Conservation (phyloP, 192 early-diverging fungal genomes). For the Backusella parvicylindrica region DNA sequence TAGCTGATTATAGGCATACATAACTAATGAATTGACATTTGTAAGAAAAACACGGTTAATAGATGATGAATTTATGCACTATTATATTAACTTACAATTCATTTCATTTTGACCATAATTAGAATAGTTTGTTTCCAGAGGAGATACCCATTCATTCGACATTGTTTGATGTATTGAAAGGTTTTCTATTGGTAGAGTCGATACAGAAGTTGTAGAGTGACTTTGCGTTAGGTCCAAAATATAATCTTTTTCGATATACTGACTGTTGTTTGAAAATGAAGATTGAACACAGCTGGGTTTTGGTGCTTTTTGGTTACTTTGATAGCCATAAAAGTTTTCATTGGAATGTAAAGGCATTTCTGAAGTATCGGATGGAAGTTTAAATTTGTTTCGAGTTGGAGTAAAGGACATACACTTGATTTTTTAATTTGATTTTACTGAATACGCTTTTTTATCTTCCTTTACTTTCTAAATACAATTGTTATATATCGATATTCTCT, state of each 20-base stretch:
- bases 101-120: background rate
- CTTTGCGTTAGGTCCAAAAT: background rate
- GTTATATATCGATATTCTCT: background rate
- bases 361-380: background rate
- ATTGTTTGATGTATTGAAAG: background rate
- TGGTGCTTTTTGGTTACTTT: background rate
- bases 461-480: background rate
- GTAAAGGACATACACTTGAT: background rate
- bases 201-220: background rate
- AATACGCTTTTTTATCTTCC: background rate
- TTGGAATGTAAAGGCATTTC: background rate
- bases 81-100: background rate
- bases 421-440: background rate
- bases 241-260: background rate
- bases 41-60: background rate
- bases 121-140: background rate
- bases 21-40: background rate
- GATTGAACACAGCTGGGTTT: background rate
- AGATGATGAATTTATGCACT: background rate
- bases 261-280: background rate
- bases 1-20: background rate
- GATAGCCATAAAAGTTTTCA: background rate
- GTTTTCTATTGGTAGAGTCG: constrained; percentile 1
- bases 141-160: background rate
- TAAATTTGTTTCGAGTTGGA: background rate